These are phyloP conservation scores for Camelina hispida DNA, from an alignment of 345 rosid species.

Conservation along the genomic window DNA sequence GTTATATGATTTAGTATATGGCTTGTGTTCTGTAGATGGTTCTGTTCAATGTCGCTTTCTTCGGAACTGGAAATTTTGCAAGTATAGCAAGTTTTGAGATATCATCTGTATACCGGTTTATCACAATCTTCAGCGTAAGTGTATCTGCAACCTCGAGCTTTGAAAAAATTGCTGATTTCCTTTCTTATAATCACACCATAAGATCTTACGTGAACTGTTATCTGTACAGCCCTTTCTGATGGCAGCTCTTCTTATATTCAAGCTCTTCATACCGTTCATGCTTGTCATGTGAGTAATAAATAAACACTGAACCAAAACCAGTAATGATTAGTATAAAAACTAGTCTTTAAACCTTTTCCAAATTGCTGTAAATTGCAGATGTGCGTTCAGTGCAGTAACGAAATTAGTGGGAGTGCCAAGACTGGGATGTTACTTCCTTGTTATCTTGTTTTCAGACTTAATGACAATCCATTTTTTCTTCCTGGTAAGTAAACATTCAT, in stretches of 20 bases:
- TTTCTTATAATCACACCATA: background rate
- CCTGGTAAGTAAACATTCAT: slow-evolving; percentile 61
- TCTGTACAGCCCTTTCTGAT: slow-evolving; percentile 86
- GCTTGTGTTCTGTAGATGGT: slow-evolving; percentile 66
- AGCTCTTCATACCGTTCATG: slow-evolving; percentile 94
- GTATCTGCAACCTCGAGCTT: slow-evolving; percentile 41
- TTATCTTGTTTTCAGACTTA: slow-evolving; percentile 84
- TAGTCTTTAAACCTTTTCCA: slow-evolving; percentile 1
- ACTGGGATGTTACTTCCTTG: slow-evolving; percentile 94
- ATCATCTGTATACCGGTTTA: slow-evolving; percentile 91
- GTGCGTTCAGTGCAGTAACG: slow-evolving; percentile 88
- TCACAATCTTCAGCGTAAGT: slow-evolving; percentile 96
- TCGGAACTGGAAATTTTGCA: slow-evolving; percentile 96
- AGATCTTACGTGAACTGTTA: slow-evolving; percentile 26
- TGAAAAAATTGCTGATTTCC: background rate
- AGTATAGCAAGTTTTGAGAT: slow-evolving; percentile 99
- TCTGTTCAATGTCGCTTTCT: slow-evolving; percentile 91
- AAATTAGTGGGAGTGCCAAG: slow-evolving; percentile 75
- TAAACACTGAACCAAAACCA: slow-evolving; percentile 9
- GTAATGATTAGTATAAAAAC: slow-evolving; percentile 1
- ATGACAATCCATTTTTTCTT: slow-evolving; percentile 98
- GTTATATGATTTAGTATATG: slow-evolving; percentile 28
- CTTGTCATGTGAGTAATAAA: slow-evolving; percentile 82
- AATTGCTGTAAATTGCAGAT: slow-evolving; percentile 58
- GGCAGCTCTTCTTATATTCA: slow-evolving; percentile 94